Base-by-base conservation (phyloP, 2,329 filamentous ascomycete genomes). In the Emergomyces orientalis region DNA sequence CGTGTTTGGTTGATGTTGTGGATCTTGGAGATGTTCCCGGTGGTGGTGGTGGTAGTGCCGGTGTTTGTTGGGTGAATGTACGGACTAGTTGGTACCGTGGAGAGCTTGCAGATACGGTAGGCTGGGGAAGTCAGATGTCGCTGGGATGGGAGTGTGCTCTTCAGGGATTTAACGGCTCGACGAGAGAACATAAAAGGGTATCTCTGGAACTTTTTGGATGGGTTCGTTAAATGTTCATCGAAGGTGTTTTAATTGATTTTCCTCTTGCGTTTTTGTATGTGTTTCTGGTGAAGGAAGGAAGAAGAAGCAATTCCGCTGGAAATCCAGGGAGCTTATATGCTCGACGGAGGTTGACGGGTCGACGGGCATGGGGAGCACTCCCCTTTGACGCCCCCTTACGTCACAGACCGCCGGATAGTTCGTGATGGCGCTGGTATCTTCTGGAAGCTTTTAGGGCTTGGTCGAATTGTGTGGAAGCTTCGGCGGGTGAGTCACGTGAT, bases 1-100 rank as follows among this genome's bases (percentile, higher is more conserved):
- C 64, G 67, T 62, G 67, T 64, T 65, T 59, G 60, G 57, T 63
- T 27, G 32, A 11, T 54, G 37, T 17, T 25, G 11, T 30, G 19
- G 17, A 14, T 19, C 4, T 2, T 39, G 32, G 32, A 27, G 19
- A 13, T 19, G 25, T 13, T 55, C 17, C 27, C 45, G 14, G 56
- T 45, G 3, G 39, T 22, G 14, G 41, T 30, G 22, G 56, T 45
- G 3, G 39, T 22, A 17, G 41, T 30, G 22, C n/a, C n/a, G n/a
- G n/a, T n/a, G n/a, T n/a, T n/a, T n/a, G n/a, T n/a, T n/a, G 39
- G 39, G 39, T 45, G 8, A 25, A n/a, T 45, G 56, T n/a, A 32
- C 13, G 52, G 52, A 14, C 19, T 30, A 17, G 14, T 25, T 25
- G n/a, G 22, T n/a, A 13, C 11, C 14, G 54, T 39, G 34, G 56